Evolutionary conservation across 306 rosid genomes (phyloP), one percentile per base, ranked within the genome.

Genomic region (Adenanthera pavonina): DNA sequence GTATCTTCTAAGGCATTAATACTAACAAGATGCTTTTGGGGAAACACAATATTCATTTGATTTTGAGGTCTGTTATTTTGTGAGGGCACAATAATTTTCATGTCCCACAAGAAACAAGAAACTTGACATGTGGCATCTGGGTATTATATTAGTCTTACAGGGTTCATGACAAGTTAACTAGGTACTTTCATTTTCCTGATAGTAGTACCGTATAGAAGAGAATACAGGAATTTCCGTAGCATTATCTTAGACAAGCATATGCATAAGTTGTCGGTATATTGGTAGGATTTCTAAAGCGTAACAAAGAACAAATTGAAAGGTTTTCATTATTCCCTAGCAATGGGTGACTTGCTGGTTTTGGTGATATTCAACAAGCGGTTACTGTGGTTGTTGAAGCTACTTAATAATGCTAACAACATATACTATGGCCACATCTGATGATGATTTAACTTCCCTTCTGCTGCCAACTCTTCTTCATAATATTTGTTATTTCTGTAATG

Each of bases 161-260:
- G 70, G 3, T 83, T 33, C 68, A 47, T 56, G 41, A 59, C 77
- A 33, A 10, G 65, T 56, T 54, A 56, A 71, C 56, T 74, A 30
- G 78, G 61, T 12, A 46, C 70, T 56, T 73, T 67, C 0, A 8
- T n/a, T 79, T 68, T 74, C 51, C 40, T 67, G 56, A 30, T 66
- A 72, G 64, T 56, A 72, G 64, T 78, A 34, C 72, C 44, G 54
- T 78, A 25, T 46, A 8, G 69, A 53, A 52, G 72, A 54, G 66
- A 60, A 9, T 13, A 69, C n/a, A 17, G 49, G 70, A 40, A 67
- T 41, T 53, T 60, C 40, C 49, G 36, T 78, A 75, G 76, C 76
- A 48, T 67, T 74, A 57, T 15, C 30, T 67, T 41, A 41, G 44
- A 41, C 5, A 4, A 46, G 14, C 51, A 30, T 73, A 67, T 46